Percentiles rank a stretch among this genome's conserved stretches.
These are phyloP conservation scores for Pascua sp. DNA, from an alignment of 1,284 basidiomycete species.

Conservation along the genomic window DNA sequence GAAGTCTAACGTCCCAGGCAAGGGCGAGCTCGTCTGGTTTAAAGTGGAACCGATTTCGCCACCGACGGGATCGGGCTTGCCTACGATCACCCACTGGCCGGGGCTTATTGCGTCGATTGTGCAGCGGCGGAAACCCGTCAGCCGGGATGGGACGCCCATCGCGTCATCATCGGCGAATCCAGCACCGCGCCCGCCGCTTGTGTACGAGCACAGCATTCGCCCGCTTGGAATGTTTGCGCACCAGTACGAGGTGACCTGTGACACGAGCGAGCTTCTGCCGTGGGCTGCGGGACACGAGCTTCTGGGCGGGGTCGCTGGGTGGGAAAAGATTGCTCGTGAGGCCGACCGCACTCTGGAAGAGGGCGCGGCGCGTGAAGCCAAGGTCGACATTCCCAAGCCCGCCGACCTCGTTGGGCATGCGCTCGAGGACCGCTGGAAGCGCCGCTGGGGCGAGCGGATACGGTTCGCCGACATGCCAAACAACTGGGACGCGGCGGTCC, in stretches of 20 bases:
- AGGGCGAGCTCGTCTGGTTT: slow-evolving; percentile 43
- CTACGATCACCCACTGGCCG: slow-evolving; percentile 43
- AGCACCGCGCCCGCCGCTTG: slow-evolving; percentile 14
- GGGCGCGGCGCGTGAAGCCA: slow-evolving; percentile 22
- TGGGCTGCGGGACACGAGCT: slow-evolving; percentile 31
- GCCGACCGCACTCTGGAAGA: slow-evolving; percentile 23
- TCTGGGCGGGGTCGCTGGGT: slow-evolving; percentile 29
- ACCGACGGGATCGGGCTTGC: slow-evolving; percentile 14
- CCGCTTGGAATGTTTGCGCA: slow-evolving; percentile 38
- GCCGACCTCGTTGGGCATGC: not conserved
- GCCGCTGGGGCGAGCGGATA: slow-evolving; percentile 28
- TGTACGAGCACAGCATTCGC: slow-evolving; percentile 26
- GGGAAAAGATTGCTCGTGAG: slow-evolving; percentile 28
- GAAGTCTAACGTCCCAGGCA: slow-evolving; percentile 16
- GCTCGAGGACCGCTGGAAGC: slow-evolving; percentile 25
- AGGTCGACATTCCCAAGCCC: slow-evolving; percentile 15
- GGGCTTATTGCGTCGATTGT: slow-evolving; percentile 25
- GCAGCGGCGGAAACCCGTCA: not conserved
- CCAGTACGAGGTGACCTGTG: slow-evolving; percentile 19
- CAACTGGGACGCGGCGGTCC: slow-evolving; percentile 27
- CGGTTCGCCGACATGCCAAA: slow-evolving; percentile 28
- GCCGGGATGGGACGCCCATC: slow-evolving; percentile 5
- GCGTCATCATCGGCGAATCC: not conserved
- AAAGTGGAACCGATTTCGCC: slow-evolving; percentile 26
- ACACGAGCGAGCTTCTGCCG: slow-evolving; percentile 30